Percentiles rank a stretch among this genome's conserved stretches.
Evolutionary conservation across 2,329 filamentous ascomycete genomes (phyloP).

Genomic region (Tolypocladium ophioglossoides): DNA sequence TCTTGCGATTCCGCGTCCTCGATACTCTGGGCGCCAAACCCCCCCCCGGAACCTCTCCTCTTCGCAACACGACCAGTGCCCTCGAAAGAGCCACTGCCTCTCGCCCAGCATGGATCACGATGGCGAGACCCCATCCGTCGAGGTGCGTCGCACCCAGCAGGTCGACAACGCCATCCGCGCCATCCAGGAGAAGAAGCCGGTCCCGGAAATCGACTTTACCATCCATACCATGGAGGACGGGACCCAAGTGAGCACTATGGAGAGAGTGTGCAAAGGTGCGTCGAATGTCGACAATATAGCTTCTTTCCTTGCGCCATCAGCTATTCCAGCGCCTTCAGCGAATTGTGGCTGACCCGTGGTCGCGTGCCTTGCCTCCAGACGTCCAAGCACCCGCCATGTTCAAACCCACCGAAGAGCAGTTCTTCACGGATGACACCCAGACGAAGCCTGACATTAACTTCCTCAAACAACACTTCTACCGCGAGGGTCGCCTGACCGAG

Average conservation of each 20-base stretch:
- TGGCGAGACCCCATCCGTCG: constrained; percentile 23
- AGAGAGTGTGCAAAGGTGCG: constrained; percentile 96
- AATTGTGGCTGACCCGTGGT: constrained; percentile 5
- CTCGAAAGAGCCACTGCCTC: neutral
- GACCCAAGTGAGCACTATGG: constrained; percentile 84
- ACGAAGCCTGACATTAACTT: constrained; percentile 88
- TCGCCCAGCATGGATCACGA: constrained; percentile 38
- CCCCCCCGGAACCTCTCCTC: neutral
- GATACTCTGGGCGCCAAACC: neutral
- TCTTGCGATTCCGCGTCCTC: neutral
- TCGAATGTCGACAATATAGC: constrained; percentile 1
- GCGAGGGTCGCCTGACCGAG: constrained; percentile 91
- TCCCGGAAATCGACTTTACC: constrained; percentile 97
- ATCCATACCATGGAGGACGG: constrained; percentile 98
- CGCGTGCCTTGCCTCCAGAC: constrained; percentile 43
- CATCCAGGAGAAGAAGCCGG: constrained; percentile 86
- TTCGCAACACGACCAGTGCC: neutral
- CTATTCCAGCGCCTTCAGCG: neutral
- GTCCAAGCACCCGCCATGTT: constrained; percentile 94
- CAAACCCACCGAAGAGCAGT: constrained; percentile 87
- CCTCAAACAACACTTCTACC: constrained; percentile 96
- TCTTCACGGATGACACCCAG: constrained; percentile 78
- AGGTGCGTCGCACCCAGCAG: constrained; percentile 44
- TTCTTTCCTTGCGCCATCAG: neutral
- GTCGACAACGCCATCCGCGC: constrained; percentile 88